Base-by-base conservation (phyloP, 2,329 filamentous ascomycete genomes). In the Paraconiothyrium sp. region DNA sequence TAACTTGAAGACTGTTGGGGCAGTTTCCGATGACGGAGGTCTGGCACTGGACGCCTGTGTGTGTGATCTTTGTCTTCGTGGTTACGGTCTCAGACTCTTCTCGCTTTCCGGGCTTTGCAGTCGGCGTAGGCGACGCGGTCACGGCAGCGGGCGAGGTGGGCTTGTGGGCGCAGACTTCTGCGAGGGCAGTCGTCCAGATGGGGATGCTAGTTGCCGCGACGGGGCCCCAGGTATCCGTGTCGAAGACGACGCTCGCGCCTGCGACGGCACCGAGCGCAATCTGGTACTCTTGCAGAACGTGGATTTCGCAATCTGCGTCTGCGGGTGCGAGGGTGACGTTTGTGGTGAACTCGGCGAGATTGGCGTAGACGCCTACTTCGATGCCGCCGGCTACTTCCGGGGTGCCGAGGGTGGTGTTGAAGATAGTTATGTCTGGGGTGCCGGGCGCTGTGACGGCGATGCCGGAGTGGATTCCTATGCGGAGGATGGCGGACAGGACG, bases 261-360 rank as follows among this genome's bases (percentile, higher is more conserved):
- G 85, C 85, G 1, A 77, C 79, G 5, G 84, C 86, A 16, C 86
- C 86, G 0, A 89, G 64, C 0, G 80, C 85, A 11, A 89, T 69
- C 4, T 72, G 69, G 68, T 86, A 88, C 1, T 79, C 76, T 63
- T 88, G 81, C 10, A 81, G 75, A 5, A 86, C 80, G 10, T 74
- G 75, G 4, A 88, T 59, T 1, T 75, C 62, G 62, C 86, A 88
- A 1, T 79, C 73, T 30, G 77, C 70, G 1, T 77, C 72, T 0
- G 76, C 69, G 4, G 78, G 67, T 0, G 70, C 64, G 2, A 74
- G 73, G 0, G 84, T 86, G 39, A 88, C 72, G 62, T 84, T 86
- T 13, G 85, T 84, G 11, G 76, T 77, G 64, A 88, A 84, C 56
- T 88, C 81, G 32, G 84, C 86, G 4, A 88, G 67, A 63, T 88